Evolutionary conservation across 1,284 basidiomycete species (phyloP), one percentile per base, ranked within the genome.

Genomic region (Quambalaria eucalypti): DNA sequence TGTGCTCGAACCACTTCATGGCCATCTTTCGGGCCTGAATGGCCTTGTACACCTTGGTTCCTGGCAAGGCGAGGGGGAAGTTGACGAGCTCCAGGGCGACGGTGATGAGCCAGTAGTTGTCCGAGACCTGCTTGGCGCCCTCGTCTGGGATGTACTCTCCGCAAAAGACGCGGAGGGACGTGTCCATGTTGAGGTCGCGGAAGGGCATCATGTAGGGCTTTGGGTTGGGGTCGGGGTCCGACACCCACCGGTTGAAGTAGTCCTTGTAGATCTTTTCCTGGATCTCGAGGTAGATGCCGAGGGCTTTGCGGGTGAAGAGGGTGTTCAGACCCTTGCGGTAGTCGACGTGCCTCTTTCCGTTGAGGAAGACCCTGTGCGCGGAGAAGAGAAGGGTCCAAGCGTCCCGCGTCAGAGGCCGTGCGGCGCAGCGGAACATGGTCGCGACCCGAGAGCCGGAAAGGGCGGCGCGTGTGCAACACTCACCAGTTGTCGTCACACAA

Each of bases 31-130:
- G 85, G 4, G 90, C 88, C 78, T 95, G 85, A 69, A 93, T 87
- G 1, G 93, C 93, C 62, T 86, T 87, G 80, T 88, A 98, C 50
- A 97, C 85, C 77, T 97, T 97, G 56, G 93, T 98, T 29, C 95
- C 95, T 1, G 74, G 71, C 48, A 74, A 61, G 8, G 67, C 86
- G 61, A 98, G 80, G 25, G 93, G 93, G 81, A 98, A 98, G 81
- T 98, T 98, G 81, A 98, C 93, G 55, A 98, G 87, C 77, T 98
- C 90, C 46, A 98, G 85, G 1, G 93, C 90, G 65, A 85, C 80
- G 16, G 93, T 97, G 77, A 98, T 95, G 60, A 83, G 81, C 93
- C 93, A 98, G 80, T 97, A 98, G 76, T 90, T 90, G 65, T 89
- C 85, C 72, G 83, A 87, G 72, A 98, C 91, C 75, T 90, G 87